Percentiles rank a stretch among this genome's conserved stretches.
These are phyloP conservation scores for Coemansia sp. DNA, from an alignment of 192 early-diverging fungal species.

Conservation along the genomic window DNA sequence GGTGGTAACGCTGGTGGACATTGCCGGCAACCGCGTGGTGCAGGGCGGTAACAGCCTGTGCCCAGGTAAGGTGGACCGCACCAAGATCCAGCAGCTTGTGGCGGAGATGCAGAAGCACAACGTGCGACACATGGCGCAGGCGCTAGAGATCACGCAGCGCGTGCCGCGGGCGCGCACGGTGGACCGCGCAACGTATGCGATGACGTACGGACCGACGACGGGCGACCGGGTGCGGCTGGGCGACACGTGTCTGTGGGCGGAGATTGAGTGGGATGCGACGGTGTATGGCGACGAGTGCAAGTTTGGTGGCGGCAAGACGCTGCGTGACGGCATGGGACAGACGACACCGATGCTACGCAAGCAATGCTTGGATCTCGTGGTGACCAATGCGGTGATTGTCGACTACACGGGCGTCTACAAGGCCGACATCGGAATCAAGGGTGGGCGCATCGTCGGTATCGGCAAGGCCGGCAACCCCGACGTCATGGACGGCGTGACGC, in stretches of 20 bases:
- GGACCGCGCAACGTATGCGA: slow-evolving; percentile 79
- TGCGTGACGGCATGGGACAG: slow-evolving; percentile 97
- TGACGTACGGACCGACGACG: slow-evolving; percentile 89
- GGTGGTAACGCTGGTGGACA: slow-evolving; percentile 76
- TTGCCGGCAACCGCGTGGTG: slow-evolving; percentile 78
- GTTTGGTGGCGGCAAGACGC: slow-evolving; percentile 94
- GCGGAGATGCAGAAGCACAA: slow-evolving; percentile 33
- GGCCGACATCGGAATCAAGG: slow-evolving; percentile 94
- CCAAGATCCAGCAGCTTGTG: slow-evolving; percentile 15
- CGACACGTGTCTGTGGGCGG: slow-evolving; percentile 80
- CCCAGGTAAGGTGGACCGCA: slow-evolving; percentile 65
- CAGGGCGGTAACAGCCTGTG: slow-evolving; percentile 86
- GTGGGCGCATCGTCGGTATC: slow-evolving; percentile 84
- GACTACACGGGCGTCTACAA: slow-evolving; percentile 96
- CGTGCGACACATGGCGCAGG: slow-evolving; percentile 58
- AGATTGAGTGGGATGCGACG: slow-evolving; percentile 89
- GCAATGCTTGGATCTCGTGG: slow-evolving; percentile 88
- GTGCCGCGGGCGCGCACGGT: slow-evolving; percentile 63
- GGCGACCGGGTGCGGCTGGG: slow-evolving; percentile 88
- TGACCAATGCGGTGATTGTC: slow-evolving; percentile 90
- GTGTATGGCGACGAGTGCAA: slow-evolving; percentile 94
- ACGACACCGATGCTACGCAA: slow-evolving; percentile 60
- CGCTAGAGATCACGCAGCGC: slow-evolving; percentile 49
- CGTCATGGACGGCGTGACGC: slow-evolving; percentile 90
- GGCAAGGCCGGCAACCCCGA: slow-evolving; percentile 98